A percentile compares a stretch with the other conserved stretches of the same genome.
These are phyloP conservation scores for Craspedostauros australis DNA, from an alignment of 108 stramenopile genomes.

Conservation along the genomic window DNA sequence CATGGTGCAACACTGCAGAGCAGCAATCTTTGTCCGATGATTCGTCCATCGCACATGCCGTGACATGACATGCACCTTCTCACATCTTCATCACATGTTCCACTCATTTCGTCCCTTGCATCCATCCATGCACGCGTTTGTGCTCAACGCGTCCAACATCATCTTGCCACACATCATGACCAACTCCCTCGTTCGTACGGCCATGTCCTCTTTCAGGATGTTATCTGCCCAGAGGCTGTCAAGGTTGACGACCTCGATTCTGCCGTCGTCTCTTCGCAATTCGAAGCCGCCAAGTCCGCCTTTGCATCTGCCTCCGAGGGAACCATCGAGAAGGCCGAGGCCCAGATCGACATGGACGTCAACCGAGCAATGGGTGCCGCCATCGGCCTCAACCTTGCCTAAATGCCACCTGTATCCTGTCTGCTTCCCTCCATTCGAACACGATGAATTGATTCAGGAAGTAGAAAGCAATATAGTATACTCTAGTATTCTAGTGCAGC, in stretches of 20 bases:
- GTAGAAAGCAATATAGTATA: no score
- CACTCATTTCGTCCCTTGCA: background rate
- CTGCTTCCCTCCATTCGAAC: background rate
- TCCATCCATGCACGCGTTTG: background rate
- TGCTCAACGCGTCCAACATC: background rate
- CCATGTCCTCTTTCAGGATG: constrained; percentile 52
- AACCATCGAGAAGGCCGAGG: constrained; percentile 84
- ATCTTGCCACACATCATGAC: no score
- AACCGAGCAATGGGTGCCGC: constrained; percentile 90
- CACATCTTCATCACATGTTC: background rate
- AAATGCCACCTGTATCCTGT: constrained; percentile 1
- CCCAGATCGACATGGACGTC: constrained; percentile 93
- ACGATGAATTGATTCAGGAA: background rate
- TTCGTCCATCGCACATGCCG: no score
- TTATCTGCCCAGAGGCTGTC: constrained; percentile 94
- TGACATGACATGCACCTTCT: no score
- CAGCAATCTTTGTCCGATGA: no score
- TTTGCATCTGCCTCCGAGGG: constrained; percentile 72
- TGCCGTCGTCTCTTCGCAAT: constrained; percentile 64
- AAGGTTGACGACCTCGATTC: constrained; percentile 92
- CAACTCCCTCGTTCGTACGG: background rate
- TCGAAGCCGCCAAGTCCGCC: constrained; percentile 74
- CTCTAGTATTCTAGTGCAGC: no score
- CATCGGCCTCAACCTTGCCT: constrained; percentile 61
- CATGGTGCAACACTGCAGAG: no score